Conservation (phyloP, 192 early-diverging fungal species). For the Umbelopsis sp. region DNA sequence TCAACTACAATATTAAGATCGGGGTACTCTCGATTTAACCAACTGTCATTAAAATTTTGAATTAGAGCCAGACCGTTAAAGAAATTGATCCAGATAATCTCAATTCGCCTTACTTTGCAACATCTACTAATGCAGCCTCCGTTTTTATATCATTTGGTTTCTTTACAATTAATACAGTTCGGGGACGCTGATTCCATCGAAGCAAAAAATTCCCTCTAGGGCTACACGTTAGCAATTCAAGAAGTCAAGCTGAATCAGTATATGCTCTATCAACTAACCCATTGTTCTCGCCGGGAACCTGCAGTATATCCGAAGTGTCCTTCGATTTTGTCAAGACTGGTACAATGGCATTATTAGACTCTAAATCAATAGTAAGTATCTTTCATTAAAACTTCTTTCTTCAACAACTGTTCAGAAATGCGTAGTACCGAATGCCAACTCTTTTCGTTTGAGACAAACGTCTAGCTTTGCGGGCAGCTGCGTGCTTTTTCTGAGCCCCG, state of each 20-base stretch:
- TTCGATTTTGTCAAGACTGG: slow-evolving; percentile 32
- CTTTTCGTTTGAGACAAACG: slow-evolving; percentile 23
- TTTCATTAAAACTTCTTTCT: neutral
- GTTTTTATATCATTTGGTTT: slow-evolving; percentile 75
- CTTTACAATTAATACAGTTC: slow-evolving; percentile 78
- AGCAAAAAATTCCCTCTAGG: slow-evolving; percentile 53
- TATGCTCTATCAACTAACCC: slow-evolving; percentile 36
- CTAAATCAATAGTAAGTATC: neutral
- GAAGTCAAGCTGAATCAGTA: neutral
- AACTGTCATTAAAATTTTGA: slow-evolving; percentile 40
- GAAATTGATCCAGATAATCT: neutral
- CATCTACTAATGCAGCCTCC: slow-evolving; percentile 64
- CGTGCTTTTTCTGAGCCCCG: slow-evolving; percentile 14
- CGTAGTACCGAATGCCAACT: neutral
- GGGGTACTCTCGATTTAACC: slow-evolving; percentile 69
- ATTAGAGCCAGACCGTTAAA: neutral
- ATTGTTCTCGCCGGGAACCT: slow-evolving; percentile 53
- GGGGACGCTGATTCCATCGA: slow-evolving; percentile 65
- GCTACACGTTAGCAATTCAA: neutral
- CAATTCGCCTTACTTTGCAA: slow-evolving; percentile 51
- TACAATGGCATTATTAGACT: neutral
- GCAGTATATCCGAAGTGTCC: slow-evolving; percentile 45
- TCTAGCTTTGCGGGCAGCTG: slow-evolving; percentile 22
- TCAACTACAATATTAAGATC: slow-evolving; percentile 73
- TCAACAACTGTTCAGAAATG: neutral